Conservation (phyloP, 108 stramenopile genomes). For the Nitzschia sp. region DNA sequence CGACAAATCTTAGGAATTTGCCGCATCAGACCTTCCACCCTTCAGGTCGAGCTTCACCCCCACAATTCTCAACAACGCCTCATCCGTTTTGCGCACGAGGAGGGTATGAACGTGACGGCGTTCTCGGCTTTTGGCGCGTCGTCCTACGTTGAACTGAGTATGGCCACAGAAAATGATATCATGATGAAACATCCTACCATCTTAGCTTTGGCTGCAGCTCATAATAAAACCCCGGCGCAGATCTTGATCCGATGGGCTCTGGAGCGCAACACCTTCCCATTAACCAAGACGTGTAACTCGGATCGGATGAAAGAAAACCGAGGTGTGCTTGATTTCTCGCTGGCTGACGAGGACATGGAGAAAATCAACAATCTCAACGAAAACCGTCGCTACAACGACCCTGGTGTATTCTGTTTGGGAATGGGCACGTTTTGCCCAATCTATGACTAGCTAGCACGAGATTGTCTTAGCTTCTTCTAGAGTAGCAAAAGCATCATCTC, state of each 20-base stretch:
- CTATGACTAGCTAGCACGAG: too few relatives aligned
- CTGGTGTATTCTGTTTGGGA: constrained; percentile 82
- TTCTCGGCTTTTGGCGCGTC: constrained; percentile 85
- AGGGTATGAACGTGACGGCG: constrained; percentile 80
- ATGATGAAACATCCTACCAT: constrained; percentile 65
- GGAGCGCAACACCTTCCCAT: constrained; percentile 79
- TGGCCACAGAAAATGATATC: constrained; percentile 73
- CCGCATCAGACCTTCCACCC: constrained; percentile 74
- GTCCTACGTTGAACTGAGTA: constrained; percentile 77
- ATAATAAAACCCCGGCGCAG: constrained; percentile 83
- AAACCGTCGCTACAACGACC: constrained; percentile 92
- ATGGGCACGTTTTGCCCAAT: constrained; percentile 91
- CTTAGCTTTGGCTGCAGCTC: constrained; percentile 50
- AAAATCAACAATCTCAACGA: constrained; percentile 71
- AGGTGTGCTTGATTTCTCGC: constrained; percentile 72
- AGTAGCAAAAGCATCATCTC: too few relatives aligned
- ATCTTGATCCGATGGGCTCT: constrained; percentile 89
- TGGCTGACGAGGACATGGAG: constrained; percentile 74
- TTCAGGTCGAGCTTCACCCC: constrained; percentile 93
- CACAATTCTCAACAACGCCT: constrained; percentile 82
- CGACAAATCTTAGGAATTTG: constrained; percentile 73
- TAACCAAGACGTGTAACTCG: constrained; percentile 72
- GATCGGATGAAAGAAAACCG: constrained; percentile 83
- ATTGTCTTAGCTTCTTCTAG: too few relatives aligned
- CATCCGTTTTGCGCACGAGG: constrained; percentile 74